These are phyloP conservation scores for Withania somnifera DNA, from an alignment of 305 asterid genomes.

Conservation along the genomic window DNA sequence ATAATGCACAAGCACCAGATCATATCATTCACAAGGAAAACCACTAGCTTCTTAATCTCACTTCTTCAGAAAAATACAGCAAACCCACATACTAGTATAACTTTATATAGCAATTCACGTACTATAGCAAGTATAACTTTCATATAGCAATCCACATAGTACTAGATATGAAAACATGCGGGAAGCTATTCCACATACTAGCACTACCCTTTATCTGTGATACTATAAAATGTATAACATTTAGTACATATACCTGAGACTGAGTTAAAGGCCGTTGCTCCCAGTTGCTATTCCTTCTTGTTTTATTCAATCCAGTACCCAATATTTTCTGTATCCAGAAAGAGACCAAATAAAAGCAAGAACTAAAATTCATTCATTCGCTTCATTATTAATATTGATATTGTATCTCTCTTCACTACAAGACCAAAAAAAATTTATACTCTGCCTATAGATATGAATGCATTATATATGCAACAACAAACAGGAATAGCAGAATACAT, in stretches of 20 bases:
- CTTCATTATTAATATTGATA: too few species aligned
- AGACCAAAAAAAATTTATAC: not conserved
- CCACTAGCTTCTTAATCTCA: not conserved
- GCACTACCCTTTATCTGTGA: not conserved
- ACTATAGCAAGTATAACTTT: not conserved
- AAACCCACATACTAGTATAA: not conserved
- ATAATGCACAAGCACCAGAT: not conserved
- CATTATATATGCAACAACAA: not conserved
- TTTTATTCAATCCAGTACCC: conserved; percentile 79
- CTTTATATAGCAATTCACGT: not conserved
- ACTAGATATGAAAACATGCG: not conserved
- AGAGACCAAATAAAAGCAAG: conserved; percentile 13
- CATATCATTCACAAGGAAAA: not conserved
- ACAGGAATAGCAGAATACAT: not conserved
- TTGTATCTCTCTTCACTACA: not conserved
- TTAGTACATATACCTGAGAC: conserved; percentile 48
- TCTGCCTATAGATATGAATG: not conserved
- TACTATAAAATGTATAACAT: not conserved
- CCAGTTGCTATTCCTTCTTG: conserved; percentile 95
- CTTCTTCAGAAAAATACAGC: not conserved
- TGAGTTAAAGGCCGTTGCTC: conserved; percentile 81
- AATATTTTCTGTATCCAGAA: conserved; percentile 55
- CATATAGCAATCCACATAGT: not conserved
- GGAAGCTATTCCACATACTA: not conserved
- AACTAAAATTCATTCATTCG: not conserved